These are phyloP conservation scores for Hirsutella minnesotensis DNA, from an alignment of 2,329 filamentous ascomycete genomes.

Conservation along the genomic window DNA sequence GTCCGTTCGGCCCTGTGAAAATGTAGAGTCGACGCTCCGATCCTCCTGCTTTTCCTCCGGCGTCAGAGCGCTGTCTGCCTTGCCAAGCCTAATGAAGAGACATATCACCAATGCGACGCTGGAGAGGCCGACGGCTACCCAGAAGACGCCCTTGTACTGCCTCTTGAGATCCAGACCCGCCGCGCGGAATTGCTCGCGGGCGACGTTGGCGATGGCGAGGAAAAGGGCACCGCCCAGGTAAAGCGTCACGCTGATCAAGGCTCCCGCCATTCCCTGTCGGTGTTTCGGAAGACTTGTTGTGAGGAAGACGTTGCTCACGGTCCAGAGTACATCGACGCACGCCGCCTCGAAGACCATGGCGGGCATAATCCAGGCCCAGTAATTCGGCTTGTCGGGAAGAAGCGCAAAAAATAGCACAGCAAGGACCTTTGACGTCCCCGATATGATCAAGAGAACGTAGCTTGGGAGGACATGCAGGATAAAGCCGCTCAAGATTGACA, in stretches of 20 bases:
- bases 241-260: slow-evolving; percentile 48
- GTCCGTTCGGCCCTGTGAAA: background rate
- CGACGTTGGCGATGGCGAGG: slow-evolving; percentile 51
- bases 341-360: slow-evolving; percentile 47
- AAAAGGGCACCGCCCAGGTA: slow-evolving; percentile 53
- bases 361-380: slow-evolving; percentile 56
- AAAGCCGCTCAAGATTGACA: slow-evolving; percentile 40
- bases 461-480: slow-evolving; percentile 44
- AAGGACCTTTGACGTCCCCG: slow-evolving; percentile 37
- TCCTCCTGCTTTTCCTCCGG: slow-evolving; percentile 7
- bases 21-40: background rate
- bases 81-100: slow-evolving; percentile 13
- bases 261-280: slow-evolving; percentile 53
- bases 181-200: slow-evolving; percentile 27
- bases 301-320: slow-evolving; percentile 55
- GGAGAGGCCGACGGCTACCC: slow-evolving; percentile 44
- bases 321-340: slow-evolving; percentile 56
- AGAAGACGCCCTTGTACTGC: slow-evolving; percentile 50
- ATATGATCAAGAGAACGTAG: slow-evolving; percentile 38
- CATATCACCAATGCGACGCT: slow-evolving; percentile 31
- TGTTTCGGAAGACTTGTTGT: slow-evolving; percentile 47
- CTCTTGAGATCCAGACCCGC: slow-evolving; percentile 25
- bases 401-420: slow-evolving; percentile 43
- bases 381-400: slow-evolving; percentile 37
- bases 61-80: slow-evolving; percentile 11